Percentiles rank a stretch among this genome's conserved stretches.
Evolutionary conservation across 208 protist species (phyloP).

Genomic region (Acanthamoeba royreba): DNA sequence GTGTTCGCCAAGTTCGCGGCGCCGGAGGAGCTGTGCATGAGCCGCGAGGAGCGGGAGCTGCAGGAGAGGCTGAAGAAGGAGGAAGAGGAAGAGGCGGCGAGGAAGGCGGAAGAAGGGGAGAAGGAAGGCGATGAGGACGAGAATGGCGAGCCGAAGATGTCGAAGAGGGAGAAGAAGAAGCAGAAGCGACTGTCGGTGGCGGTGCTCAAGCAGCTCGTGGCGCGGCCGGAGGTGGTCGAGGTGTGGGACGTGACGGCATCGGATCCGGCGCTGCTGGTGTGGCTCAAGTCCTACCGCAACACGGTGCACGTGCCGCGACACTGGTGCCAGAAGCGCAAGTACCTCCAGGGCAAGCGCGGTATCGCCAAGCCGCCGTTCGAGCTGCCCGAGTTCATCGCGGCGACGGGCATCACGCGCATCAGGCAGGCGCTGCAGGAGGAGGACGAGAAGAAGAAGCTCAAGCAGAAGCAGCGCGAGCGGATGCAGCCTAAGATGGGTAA

Average conservation of each 20-base stretch:
- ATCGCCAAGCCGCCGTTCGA: constrained; percentile 87
- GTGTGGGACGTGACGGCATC: constrained; percentile 90
- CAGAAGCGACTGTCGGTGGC: constrained; percentile 78
- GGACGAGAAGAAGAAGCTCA: constrained; percentile 79
- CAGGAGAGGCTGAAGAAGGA: not conserved
- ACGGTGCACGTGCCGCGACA: constrained; percentile 96
- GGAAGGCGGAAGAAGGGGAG: not conserved
- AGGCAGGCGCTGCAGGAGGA: constrained; percentile 80
- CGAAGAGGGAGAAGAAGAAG: constrained; percentile 70
- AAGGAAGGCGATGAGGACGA: constrained; percentile 45
- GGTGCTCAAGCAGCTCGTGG: constrained; percentile 86
- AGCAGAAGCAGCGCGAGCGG: constrained; percentile 77
- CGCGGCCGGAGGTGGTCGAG: constrained; percentile 91
- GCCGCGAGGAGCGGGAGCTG: not conserved
- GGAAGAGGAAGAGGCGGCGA: not conserved
- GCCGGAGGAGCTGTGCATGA: not conserved
- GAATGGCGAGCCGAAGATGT: constrained; percentile 63
- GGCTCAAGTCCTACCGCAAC: constrained; percentile 92
- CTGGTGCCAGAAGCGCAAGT: constrained; percentile 97
- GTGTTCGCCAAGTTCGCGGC: not conserved
- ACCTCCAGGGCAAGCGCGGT: constrained; percentile 92
- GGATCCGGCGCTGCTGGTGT: constrained; percentile 95
- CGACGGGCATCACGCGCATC: constrained; percentile 90
- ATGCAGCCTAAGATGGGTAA: constrained; percentile 86
- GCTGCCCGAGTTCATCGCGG: constrained; percentile 89